Base-by-base conservation (phyloP, 441 rosid species). In the Gossypium laxum region DNA sequence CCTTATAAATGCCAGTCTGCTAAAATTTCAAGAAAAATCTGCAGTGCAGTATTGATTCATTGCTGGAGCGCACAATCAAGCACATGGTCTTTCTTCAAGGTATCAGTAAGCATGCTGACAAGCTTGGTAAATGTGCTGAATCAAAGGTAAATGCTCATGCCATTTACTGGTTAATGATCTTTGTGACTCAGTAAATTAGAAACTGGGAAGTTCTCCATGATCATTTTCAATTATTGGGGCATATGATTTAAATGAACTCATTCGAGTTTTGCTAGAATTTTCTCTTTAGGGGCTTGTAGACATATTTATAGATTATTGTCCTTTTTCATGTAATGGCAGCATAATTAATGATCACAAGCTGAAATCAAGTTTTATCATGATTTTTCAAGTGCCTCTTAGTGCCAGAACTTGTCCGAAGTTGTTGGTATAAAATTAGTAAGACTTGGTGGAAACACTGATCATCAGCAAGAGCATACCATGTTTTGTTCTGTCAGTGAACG, bases 21-120 rank as follows among this genome's bases (percentile, higher is more conserved):
- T 88, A 71, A 83, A 74, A 71, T 54, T 71, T 82, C 72, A 64
- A 50, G 61, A 77, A 73, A 77, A 69, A 71, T 77, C 70, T 69
- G 43, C 97, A 94, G 98, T 91, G 97, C 85, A 93, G 98, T 72
- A 93, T 93, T 64, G 98, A 93, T 85, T 85, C 97, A 72, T 81
- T 93, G 85, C 86, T 93, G 79, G 98, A 91, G 83, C 91, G 91
- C 59, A 91, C 98, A 38, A 85, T 93, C 90, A 90, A 89, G 83
- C 95, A 93, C 79, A 87, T 91, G 95, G 86, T 87, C 51, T 91
- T 89, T 76, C 73, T 93, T 71, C 91, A 91, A 81, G 86, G 90
- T 75, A 80, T 91, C 71, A 86, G 90, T 24, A 90, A 90, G 80
- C 95, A 91, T 81, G 93, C 96, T 41, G 93, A 90, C 74, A 86